Evolutionary conservation across 768 basidiomycete species (phyloP).

Genomic region (Leccinum uliginosum): DNA sequence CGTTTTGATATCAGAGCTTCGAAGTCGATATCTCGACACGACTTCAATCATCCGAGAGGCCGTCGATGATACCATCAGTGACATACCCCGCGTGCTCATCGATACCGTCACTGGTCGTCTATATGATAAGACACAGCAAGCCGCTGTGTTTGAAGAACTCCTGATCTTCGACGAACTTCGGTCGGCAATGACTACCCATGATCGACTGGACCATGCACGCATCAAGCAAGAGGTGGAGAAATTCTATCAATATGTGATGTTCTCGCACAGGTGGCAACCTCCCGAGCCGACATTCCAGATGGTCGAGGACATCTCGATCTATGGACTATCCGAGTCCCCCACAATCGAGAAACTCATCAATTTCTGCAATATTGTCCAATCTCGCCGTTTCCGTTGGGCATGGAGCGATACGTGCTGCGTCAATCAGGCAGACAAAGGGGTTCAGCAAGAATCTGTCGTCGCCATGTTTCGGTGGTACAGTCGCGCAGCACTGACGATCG

Average conservation of each 20-base stretch:
- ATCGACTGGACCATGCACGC: background rate
- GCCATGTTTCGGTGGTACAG: background rate
- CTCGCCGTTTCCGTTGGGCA: background rate
- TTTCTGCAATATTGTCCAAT: background rate
- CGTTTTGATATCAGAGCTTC: background rate
- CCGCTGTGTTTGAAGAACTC: background rate
- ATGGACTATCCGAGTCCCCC: background rate
- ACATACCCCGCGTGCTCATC: background rate
- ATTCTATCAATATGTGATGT: background rate
- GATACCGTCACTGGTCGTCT: background rate
- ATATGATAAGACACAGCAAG: background rate
- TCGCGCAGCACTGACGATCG: background rate
- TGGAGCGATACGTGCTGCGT: background rate
- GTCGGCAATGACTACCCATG: background rate
- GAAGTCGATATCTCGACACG: background rate
- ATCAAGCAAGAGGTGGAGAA: background rate
- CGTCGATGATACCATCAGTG: background rate
- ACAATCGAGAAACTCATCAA: background rate
- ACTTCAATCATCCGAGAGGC: background rate
- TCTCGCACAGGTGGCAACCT: background rate
- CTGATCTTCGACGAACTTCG: background rate
- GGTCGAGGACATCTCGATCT: background rate
- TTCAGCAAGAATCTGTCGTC: background rate
- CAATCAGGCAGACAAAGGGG: background rate
- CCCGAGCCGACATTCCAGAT: background rate